Base-by-base conservation (phyloP, 441 rosid species). In the Biscutella laevigata region DNA sequence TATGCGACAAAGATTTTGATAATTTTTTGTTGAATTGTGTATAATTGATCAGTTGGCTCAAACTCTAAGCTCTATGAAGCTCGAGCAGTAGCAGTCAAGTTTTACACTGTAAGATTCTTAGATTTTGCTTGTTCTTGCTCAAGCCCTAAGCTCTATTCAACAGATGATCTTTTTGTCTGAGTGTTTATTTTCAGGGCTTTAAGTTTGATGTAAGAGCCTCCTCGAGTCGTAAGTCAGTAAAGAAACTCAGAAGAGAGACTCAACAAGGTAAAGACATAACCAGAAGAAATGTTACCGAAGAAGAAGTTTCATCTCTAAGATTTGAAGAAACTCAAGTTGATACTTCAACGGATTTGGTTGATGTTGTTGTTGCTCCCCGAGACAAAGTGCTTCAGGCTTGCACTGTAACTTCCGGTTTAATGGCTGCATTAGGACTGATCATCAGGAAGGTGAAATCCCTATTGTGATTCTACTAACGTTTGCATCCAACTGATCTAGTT, bases 301-400 rank as follows among this genome's bases (percentile, higher is more conserved):
- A 27, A 35, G 57, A 57, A 17, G 37, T 56, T 29, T 57, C 70
- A 26, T 25, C 69, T 27, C 50, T 53, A 1, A 66, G 64, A 13
- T 74, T 37, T 62, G 70, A 42, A 33, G 33, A 33, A 46, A 60
- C 25, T 55, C 63, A 53, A 10, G 67, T 53, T 58, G 60, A 42
- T 60, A 50, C 25, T 66, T 16, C 53, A 15, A 60, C 29, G 40
- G 60, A 35, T 47, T 54, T 65, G 4, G 28, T 28, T 22, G 49
- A 54, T 16, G 19, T 69, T 16, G 59, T 58, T 16, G 38, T 66
- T 14, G 75, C 90, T 69, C 72, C 88, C 5, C 76, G 94, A 62
- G 71, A 74, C 51, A 71, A 69, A 61, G 96, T 87, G 61, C 94
- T 91, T 71, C 80, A 72, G 65, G 85, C 96, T 0, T 87, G 98